A percentile compares a stretch with the other conserved stretches of the same genome.
Evolutionary conservation across 164 flowering plant genomes (phyloP).

Genomic region (Berberis vulgaris): DNA sequence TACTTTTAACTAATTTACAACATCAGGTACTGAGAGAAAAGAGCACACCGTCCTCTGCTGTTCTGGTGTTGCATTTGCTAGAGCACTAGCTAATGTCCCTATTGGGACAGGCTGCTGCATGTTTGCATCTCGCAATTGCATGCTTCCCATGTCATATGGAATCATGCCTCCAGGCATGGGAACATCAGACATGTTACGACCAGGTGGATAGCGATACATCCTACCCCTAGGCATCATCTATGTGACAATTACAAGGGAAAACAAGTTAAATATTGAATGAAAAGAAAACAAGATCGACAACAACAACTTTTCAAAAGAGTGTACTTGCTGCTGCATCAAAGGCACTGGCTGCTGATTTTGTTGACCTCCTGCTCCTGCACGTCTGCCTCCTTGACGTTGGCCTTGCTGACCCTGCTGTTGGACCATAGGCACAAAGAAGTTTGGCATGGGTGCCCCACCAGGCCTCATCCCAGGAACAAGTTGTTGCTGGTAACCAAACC

Average conservation of each 20-base stretch:
- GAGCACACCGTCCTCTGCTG: conserved; percentile 53
- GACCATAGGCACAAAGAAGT: conserved; percentile 60
- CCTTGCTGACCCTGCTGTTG: conserved; percentile 63
- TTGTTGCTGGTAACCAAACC: conserved; percentile 82
- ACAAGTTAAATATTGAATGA: no score
- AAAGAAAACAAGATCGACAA: not conserved
- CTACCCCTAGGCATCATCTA: conserved; percentile 68
- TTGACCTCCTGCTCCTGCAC: conserved; percentile 40
- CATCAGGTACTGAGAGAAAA: not conserved
- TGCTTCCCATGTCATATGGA: conserved; percentile 63
- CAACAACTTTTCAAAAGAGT: not conserved
- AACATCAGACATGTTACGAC: conserved; percentile 43
- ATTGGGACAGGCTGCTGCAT: conserved; percentile 51
- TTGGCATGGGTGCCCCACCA: conserved; percentile 65
- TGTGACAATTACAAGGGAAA: not conserved
- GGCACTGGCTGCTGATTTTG: conserved; percentile 58
- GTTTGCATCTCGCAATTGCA: conserved; percentile 47
- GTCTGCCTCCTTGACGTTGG: conserved; percentile 61
- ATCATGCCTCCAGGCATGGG: conserved; percentile 56
- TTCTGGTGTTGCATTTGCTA: conserved; percentile 74
- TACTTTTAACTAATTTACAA: not conserved
- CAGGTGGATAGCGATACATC: conserved; percentile 54
- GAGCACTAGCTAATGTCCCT: conserved; percentile 65
- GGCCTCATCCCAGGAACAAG: conserved; percentile 86
- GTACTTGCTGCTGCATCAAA: conserved; percentile 67